Evolutionary conservation across 257 asterid genomes (phyloP), one percentile per base, ranked within the genome.

Genomic region (Solanum medicagineum): DNA sequence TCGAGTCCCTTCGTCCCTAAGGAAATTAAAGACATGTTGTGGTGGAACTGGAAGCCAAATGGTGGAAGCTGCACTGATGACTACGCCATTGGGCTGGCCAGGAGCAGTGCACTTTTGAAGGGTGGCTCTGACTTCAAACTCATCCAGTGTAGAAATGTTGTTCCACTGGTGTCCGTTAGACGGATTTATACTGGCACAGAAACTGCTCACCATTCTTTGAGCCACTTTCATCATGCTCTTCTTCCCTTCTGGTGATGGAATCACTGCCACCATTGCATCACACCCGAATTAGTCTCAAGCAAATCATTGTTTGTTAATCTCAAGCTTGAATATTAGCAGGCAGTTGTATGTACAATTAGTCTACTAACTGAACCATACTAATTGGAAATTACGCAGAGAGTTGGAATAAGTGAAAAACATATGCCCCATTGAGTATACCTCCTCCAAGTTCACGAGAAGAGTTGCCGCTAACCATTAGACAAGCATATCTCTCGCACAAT

Each of bases 211-310:
- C 98, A 97, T 94, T 90, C 99, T 94, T 83, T 95, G 95, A 3
- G 98, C 93, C 22, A 97, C 95, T 85, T 92, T 97, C 97, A 93
- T 95, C 98, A 97, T 93, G 91, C 99, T 97, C 80, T 95, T 86
- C 83, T 91, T 95, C 55, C 99, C 99, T 81, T 95, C 98, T 0
- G 95, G 89, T 0, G 98, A 92, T 24, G 98, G 95, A 69, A 94
- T 92, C 68, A 90, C 99, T 95, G 85, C 55, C 40, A 83, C 32
- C 65, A 77, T 77, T 77, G 59, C 24, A 26, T 51, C 83, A 51
- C n/a, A 16, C 10, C 1, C 47, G 1, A 17, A 22, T 47, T 47
- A 49, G 17, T 47, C 14, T 74, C 60, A 75, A 75, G 22, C 59
- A 47, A 74, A n/a, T 75, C 44, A 22, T 0, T 15, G 36, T 36